Base-by-base conservation (phyloP, 2,329 filamentous ascomycete species). In the Fusarium sp. region DNA sequence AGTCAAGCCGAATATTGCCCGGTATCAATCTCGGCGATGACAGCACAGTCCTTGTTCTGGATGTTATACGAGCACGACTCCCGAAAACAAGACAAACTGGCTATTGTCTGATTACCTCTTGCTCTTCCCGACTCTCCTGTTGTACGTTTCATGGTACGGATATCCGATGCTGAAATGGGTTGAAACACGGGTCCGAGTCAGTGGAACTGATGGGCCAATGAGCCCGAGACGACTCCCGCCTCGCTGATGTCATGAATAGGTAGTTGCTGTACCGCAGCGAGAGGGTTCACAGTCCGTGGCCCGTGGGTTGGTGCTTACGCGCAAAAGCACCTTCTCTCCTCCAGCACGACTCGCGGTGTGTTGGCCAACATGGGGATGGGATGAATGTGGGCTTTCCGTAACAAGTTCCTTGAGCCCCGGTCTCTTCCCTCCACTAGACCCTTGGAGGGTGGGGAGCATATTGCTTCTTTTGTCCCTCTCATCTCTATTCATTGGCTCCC, bases 381-480 rank as follows among this genome's bases (percentile, higher is more conserved):
- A 20, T 52, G 27, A 37, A 37, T 52, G 56, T 58, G 54, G 54
- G 57, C 45, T 64, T 58, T 27, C 42, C 59, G 22, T 27, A 54
- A 38, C 16, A 47, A 65, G 57, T 60, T 73, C 73, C 57, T 60
- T 67, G n/a, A 4, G 27, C 47, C 47, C 47, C 18, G 16, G 47
- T 29, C 47, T 67, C 64, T 67, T 56, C 61, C 62, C 58, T 52
- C 58, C 66, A 67, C 66, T 34, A 57, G 50, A 59, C 64, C 63
- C 67, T 66, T 47, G 66, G 35, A 61, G 27, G 65, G 78, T 67
- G 77, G 74, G 68, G 40, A 61, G 38, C 63, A 70, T 66, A 77
- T 79, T 79, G 76, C 78, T 79, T 79, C 77, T 79, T 79, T 79
- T 65, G 77, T 72, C 67, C 56, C 20, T 50, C 29, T 22, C 29